Base-by-base conservation (phyloP, 352 stramenopile species). In the Thraustochytrium sp. region DNA sequence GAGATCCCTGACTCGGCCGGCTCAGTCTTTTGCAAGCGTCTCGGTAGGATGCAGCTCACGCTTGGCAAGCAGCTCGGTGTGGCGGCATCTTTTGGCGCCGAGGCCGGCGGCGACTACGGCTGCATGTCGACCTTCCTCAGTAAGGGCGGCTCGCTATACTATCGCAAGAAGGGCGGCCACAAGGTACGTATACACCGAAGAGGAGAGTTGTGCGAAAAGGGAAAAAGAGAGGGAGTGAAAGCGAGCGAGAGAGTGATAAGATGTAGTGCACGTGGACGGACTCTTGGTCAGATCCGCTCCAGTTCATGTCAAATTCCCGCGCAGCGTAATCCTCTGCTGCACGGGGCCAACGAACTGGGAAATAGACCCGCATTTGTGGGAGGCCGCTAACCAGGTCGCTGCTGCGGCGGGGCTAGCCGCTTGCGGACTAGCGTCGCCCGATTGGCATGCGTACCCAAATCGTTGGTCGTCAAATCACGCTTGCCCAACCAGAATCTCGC, bases 291-390 rank as follows among this genome's bases (percentile, higher is more conserved):
- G 34, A 18, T 2, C 23, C 0, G 18, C 21, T 23, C 68, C 68
- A 80, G 40, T 21, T 64, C 42, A 11, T 48, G 68, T 80, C 68
- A 80, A 80, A 80, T 80, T 80, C 68, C 68, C 68, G 37, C 23
- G 51, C 68, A 44, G 44, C 23, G n/a, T n/a, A 55, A 11, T 53
- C 53, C 42, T 23, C 9, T 53, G 34, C 31, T 63, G 68, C 51
- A 9, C 8, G 68, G 68, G 68, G 68, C 68, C 68, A 80, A 80
- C 34, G 51, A 64, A 21, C 40, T 80, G 68, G 68, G 26, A 80
- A 72, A 80, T 0, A 8, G 16, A 4, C 51, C n/a, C 36, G 59
- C 16, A 44, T 31, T 29, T 72, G 8, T 68, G 13, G 36, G 62
- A 21, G 59, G 40, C 8, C 59, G 36, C 26, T 56, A 48, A 75